Evolutionary conservation across 2,329 filamentous ascomycete genomes (phyloP).

Genomic region (Boeremia lycopersici): DNA sequence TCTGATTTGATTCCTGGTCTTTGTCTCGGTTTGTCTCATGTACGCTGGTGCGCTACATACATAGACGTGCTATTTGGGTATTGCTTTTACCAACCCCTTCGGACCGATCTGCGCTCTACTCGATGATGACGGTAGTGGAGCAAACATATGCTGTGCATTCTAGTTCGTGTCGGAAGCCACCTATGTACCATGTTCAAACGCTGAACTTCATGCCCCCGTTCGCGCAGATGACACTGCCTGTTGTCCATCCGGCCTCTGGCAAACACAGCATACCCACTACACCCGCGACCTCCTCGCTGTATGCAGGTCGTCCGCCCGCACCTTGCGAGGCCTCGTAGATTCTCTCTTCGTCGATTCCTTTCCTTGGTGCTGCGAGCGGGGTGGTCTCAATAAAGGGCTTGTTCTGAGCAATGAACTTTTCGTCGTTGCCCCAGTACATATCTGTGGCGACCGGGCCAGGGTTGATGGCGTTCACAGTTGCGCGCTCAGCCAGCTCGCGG

Average conservation of each 20-base stretch:
- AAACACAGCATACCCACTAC: constrained; percentile 78
- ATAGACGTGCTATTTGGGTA: not conserved
- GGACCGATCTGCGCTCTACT: not conserved
- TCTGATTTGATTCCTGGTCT: not conserved
- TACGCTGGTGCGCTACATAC: not conserved
- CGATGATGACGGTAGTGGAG: not conserved
- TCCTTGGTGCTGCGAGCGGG: constrained; percentile 67
- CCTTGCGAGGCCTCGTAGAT: constrained; percentile 52
- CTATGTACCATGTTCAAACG: constrained; percentile 19
- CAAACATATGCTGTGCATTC: not conserved
- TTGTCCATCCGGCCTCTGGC: constrained; percentile 75
- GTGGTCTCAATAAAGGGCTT: constrained; percentile 67
- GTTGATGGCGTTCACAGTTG: constrained; percentile 70
- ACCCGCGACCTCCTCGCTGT: constrained; percentile 74
- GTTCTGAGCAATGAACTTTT: constrained; percentile 64
- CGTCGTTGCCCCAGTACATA: constrained; percentile 65
- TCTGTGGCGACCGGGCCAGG: constrained; percentile 68
- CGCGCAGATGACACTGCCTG: constrained; percentile 78
- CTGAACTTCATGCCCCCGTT: constrained; percentile 72
- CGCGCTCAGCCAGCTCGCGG: constrained; percentile 64
- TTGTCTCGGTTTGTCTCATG: not conserved
- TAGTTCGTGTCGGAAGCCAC: not conserved
- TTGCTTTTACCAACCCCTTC: not conserved
- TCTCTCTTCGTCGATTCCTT: constrained; percentile 66
- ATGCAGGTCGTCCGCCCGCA: constrained; percentile 63